Percentiles rank a stretch among this genome's conserved stretches.
Evolutionary conservation across 2,329 filamentous ascomycete species (phyloP).

Genomic region (Cladobotryum mycophilum): DNA sequence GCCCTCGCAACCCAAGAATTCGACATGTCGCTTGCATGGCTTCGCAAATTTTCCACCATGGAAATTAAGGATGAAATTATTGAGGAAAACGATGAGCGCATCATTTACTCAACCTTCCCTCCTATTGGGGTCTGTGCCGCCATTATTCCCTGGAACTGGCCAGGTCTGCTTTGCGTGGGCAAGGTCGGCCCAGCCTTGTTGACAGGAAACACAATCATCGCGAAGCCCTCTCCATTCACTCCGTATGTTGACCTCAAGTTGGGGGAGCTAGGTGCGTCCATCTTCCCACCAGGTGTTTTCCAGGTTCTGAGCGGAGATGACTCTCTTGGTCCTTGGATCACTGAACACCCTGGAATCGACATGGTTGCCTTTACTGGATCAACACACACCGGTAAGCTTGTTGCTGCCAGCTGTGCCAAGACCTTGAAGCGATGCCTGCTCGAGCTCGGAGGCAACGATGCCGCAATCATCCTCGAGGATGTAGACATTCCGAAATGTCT

Average conservation of each 20-base stretch:
- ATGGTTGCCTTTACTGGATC: conserved; percentile 70
- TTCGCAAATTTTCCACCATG: conserved; percentile 23
- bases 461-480: conserved; percentile 40
- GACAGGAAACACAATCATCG: conserved; percentile 49
- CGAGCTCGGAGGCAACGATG: conserved; percentile 64
- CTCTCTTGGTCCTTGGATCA: conserved; percentile 52
- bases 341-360: conserved; percentile 49
- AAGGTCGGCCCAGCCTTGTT: conserved; percentile 53
- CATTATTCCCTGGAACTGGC: conserved; percentile 49
- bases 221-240: conserved; percentile 53
- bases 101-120: conserved; percentile 12
- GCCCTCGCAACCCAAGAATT: conserved; percentile 16
- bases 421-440: conserved; percentile 60
- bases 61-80: conserved; percentile 31
- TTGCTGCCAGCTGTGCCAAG: conserved; percentile 64
- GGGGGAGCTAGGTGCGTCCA: conserved; percentile 47
- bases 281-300: conserved; percentile 57
- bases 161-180: conserved; percentile 34
- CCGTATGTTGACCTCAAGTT: conserved; percentile 54
- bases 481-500: conserved; percentile 39
- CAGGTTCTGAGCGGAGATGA: conserved; percentile 56
- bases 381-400: conserved; percentile 61
- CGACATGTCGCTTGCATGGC: conserved; percentile 17
- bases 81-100: conserved; percentile 25
- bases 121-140: conserved; percentile 37